Percentiles rank a stretch among this genome's conserved stretches.
phyloP scores from a whole-genome alignment of 2,329 filamentous ascomycete genomes.

The Escovopsis weberi region DNA sequence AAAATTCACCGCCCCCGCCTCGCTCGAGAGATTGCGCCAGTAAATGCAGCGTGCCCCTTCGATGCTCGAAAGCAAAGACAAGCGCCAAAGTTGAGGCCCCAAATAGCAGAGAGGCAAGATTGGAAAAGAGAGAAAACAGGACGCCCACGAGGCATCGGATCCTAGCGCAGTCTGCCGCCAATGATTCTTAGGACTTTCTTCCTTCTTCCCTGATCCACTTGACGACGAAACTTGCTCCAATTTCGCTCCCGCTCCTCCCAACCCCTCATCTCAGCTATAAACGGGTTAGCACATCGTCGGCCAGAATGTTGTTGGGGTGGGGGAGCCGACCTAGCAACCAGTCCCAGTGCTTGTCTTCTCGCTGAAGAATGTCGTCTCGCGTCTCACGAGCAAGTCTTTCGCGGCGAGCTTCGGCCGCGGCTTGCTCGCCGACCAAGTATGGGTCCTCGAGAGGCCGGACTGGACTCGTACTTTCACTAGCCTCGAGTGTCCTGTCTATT shows the following conservation, averaged over 20 bases:
- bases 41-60: background rate
- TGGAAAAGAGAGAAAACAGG: background rate
- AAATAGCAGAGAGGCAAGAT: background rate
- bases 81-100: background rate
- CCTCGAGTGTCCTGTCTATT: conserved; percentile 2
- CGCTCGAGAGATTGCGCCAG: background rate
- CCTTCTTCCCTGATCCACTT: conserved; percentile 19
- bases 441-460: conserved; percentile 49
- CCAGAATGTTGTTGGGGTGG: background rate
- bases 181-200: conserved; percentile 28
- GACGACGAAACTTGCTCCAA: conserved; percentile 29
- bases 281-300: conserved; percentile 7
- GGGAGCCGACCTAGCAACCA: conserved; percentile 38
- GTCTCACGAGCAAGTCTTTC: conserved; percentile 43
- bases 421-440: conserved; percentile 50
- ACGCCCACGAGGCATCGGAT: background rate
- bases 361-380: conserved; percentile 37
- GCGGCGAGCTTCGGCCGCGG: conserved; percentile 41
- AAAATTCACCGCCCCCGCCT: background rate
- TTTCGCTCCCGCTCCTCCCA: conserved; percentile 35
- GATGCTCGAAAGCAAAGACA: too few species aligned
- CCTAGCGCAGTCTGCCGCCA: conserved; percentile 15
- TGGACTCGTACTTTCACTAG: conserved; percentile 6
- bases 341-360: conserved; percentile 47
- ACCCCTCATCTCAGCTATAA: conserved; percentile 34